Evolutionary conservation across 768 basidiomycete genomes (phyloP).

Genomic region (Pleurotus platypus): DNA sequence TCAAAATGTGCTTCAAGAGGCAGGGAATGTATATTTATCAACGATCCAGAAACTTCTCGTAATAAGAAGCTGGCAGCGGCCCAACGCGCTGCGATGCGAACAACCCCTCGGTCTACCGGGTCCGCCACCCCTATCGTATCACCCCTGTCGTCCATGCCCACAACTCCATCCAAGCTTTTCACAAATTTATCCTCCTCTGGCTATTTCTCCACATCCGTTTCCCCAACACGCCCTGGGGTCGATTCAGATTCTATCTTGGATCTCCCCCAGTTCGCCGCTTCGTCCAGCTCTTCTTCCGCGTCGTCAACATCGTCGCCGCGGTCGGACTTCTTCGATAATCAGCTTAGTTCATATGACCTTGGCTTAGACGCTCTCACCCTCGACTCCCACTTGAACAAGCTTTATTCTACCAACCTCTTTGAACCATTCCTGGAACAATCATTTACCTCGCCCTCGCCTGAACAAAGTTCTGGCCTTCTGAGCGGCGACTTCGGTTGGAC

Average conservation of each 20-base stretch:
- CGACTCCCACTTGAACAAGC: conserved; percentile 26
- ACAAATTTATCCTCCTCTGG: conserved; percentile 23
- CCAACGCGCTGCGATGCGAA: conserved; percentile 19
- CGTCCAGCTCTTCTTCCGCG: conserved; percentile 30
- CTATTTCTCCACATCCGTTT: not conserved
- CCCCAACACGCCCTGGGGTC: not conserved
- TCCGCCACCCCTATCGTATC: not conserved
- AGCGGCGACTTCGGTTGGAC: conserved; percentile 30
- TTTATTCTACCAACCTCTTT: conserved; percentile 31
- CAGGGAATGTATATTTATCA: conserved; percentile 61
- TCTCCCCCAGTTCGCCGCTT: conserved; percentile 21
- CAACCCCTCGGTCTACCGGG: conserved; percentile 1
- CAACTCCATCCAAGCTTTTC: conserved; percentile 40
- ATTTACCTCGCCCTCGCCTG: conserved; percentile 27
- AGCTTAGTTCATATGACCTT: conserved; percentile 26
- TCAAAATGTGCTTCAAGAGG: conserved; percentile 61
- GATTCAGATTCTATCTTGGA: not conserved
- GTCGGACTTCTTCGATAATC: conserved; percentile 33
- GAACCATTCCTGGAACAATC: conserved; percentile 34
- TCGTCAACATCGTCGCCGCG: conserved; percentile 36
- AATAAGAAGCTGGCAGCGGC: conserved; percentile 32
- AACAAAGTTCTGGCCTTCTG: conserved; percentile 12
- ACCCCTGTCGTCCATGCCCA: conserved; percentile 4
- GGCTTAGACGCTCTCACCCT: conserved; percentile 26
- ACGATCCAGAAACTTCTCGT: conserved; percentile 40